These are phyloP conservation scores for Dalechampia spathulata DNA, from an alignment of 441 rosid species.

Conservation along the genomic window DNA sequence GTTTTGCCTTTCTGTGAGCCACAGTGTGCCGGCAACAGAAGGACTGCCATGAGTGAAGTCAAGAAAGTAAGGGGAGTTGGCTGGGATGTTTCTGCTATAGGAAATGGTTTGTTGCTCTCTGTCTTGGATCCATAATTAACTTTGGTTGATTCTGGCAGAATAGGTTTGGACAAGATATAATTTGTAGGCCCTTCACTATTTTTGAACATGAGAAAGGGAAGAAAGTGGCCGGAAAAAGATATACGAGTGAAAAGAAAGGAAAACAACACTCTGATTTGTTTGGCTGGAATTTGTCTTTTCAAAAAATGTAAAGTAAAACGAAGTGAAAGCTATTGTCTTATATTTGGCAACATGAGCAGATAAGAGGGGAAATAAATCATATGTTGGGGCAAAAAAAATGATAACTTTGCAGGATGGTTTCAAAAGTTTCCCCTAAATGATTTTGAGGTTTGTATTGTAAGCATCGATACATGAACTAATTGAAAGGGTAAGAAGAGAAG, in stretches of 20 bases:
- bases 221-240: neutral
- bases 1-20: slow-evolving; percentile 10
- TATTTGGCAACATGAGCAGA: neutral
- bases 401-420: neutral
- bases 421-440: neutral
- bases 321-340: neutral
- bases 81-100: slow-evolving; percentile 91
- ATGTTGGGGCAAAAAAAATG: neutral
- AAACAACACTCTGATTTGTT: neutral
- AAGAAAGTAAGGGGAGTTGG: slow-evolving; percentile 87
- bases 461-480: neutral
- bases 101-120: slow-evolving; percentile 56
- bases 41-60: slow-evolving; percentile 95
- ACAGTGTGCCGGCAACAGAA: slow-evolving; percentile 99
- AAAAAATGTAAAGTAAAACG: neutral
- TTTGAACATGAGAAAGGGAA: neutral
- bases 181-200: neutral
- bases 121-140: neutral
- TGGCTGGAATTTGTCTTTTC: neutral
- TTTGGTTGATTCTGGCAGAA: neutral
- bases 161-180: neutral
- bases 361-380: too few relatives aligned
- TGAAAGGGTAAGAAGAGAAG: neutral
- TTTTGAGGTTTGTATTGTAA: neutral
- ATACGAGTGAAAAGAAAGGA: neutral